Conservation (phyloP, 2,329 filamentous ascomycete genomes). For the Botrytis tulipae region DNA sequence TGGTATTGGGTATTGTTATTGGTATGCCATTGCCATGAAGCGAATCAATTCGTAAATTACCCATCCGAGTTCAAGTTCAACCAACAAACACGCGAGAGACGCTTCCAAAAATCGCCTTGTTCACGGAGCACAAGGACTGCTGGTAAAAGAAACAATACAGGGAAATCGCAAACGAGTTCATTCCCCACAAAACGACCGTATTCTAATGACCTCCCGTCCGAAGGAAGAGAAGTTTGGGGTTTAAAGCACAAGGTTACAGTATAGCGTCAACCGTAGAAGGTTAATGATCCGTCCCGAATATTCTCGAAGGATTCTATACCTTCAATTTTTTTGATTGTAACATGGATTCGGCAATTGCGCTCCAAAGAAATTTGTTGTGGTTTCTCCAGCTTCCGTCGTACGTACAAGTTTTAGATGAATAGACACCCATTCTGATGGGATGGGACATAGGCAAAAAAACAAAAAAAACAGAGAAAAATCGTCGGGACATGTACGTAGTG, state of each 20-base stretch:
- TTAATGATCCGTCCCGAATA: constrained; percentile 10
- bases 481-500: neutral
- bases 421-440: neutral
- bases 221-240: neutral
- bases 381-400: neutral
- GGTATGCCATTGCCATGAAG: neutral
- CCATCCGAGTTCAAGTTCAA: neutral
- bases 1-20: neutral
- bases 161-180: neutral
- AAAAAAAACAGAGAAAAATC: neutral
- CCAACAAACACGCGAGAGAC: neutral
- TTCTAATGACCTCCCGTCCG: neutral
- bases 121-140: neutral
- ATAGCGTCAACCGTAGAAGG: neutral
- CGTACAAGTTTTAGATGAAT: neutral
- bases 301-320: constrained; percentile 10
- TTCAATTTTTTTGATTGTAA: neutral
- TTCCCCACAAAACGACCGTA: neutral
- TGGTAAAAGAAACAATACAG: neutral
- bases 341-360: constrained; percentile 1
- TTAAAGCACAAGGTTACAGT: neutral
- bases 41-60: neutral
- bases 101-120: neutral
- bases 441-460: neutral
- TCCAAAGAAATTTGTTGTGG: neutral